Evolutionary conservation across 2,329 filamentous ascomycete species (phyloP), one percentile per base, ranked within the genome.

Genomic region (Lachnellula hyalina): DNA sequence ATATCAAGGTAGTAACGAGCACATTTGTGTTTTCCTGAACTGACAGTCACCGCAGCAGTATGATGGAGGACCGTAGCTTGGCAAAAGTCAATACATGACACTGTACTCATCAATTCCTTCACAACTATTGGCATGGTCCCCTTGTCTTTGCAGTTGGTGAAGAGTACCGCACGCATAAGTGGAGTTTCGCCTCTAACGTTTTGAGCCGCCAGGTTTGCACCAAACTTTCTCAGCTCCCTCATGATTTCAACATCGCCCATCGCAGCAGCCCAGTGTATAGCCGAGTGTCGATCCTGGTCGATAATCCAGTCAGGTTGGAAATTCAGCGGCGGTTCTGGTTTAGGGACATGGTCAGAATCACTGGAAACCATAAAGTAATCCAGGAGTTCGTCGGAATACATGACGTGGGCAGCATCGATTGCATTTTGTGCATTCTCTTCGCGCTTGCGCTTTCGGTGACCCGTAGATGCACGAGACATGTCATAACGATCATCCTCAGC

Each of bases 201-300:
- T 52, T 86, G 80, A 2, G 86, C 84, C 32, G 84, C 82, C 15
- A 90, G 77, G 57, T 84, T 84, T 11, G 93, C 91, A 42, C 89
- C 86, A 57, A 92, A 90, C 41, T 84, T 81, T 64, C 94, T 87
- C 17, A 99, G 77, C 70, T 96, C 88, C 70, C 87, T 90, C 58
- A 96, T 90, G 15, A 97, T 89, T 48, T 93, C 89, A 32, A 96
- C 78, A 63, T 97, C 94, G 55, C 94, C 94, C 93, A 99, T 99
- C 23, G 94, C 90, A 51, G 90, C 91, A 17, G 92, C 94, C 94
- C 94, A 99, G 69, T 99, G 94, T 62, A 99, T 81, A 5, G 93
- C 92, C 2, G 91, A 96, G 67, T 97, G 92, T 9, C 87, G 86
- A 65, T 96, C 91, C 44, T 91, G 88, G 69, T 99, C 94, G 59